These are phyloP conservation scores for Cucumis hystrix DNA, from an alignment of 306 rosid species.

Conservation along the genomic window DNA sequence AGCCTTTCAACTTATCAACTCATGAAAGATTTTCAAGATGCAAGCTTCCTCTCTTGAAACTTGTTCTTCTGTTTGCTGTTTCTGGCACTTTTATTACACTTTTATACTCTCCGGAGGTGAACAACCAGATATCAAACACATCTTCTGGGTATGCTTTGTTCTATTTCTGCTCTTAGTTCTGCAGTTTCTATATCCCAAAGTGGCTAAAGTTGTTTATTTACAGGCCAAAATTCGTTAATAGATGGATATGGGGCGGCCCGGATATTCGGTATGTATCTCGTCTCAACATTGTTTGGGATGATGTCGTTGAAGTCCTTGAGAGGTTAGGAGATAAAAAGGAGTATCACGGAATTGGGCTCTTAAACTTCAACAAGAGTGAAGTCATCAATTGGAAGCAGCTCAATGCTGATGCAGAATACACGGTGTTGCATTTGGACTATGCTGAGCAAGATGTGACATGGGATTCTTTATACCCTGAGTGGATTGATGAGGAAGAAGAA, in stretches of 20 bases:
- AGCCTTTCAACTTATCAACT: slow-evolving; percentile 42
- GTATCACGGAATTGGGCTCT: slow-evolving; percentile 55
- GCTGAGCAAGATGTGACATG: slow-evolving; percentile 58
- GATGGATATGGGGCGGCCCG: slow-evolving; percentile 87
- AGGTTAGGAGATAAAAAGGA: slow-evolving; percentile 26
- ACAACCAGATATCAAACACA: slow-evolving; percentile 34
- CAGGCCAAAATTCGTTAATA: slow-evolving; percentile 22
- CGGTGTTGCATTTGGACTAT: slow-evolving; percentile 35
- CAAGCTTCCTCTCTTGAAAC: slow-evolving; percentile 53
- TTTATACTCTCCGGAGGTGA: slow-evolving; percentile 53
- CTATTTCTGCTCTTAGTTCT: background rate
- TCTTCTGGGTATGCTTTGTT: slow-evolving; percentile 34
- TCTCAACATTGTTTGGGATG: slow-evolving; percentile 42
- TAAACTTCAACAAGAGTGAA: slow-evolving; percentile 60
- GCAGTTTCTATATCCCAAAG: no score
- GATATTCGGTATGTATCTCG: slow-evolving; percentile 47
- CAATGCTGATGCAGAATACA: slow-evolving; percentile 38
- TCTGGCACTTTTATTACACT: slow-evolving; percentile 54
- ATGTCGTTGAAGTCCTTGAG: slow-evolving; percentile 27
- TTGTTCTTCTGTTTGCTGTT: slow-evolving; percentile 34
- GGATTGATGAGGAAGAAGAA: slow-evolving; percentile 97
- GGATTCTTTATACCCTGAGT: slow-evolving; percentile 82
- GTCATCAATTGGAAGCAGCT: slow-evolving; percentile 44
- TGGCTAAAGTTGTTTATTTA: background rate
- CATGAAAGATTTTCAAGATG: slow-evolving; percentile 61